These are phyloP conservation scores for Diaporthe vexans DNA, from an alignment of 2,329 filamentous ascomycete species.

Conservation along the genomic window DNA sequence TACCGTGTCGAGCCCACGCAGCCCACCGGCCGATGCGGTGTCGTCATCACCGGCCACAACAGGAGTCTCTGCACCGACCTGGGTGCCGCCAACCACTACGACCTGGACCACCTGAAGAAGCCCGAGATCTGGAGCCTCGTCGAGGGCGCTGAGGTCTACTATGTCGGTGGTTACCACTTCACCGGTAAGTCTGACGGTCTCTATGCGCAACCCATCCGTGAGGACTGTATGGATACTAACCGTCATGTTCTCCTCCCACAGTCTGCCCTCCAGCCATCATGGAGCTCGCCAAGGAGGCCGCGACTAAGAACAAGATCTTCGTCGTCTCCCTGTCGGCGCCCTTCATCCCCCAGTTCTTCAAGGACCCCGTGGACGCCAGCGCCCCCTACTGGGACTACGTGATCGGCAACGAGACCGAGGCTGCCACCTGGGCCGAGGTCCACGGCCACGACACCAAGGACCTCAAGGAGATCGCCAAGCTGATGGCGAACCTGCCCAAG, in stretches of 20 bases:
- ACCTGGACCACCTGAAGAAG: conserved; percentile 91
- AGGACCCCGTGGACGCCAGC: conserved; percentile 89
- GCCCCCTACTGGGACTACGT: conserved; percentile 95
- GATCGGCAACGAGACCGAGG: conserved; percentile 97
- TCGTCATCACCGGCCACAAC: conserved; percentile 97
- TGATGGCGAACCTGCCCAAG: conserved; percentile 91
- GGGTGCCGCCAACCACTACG: conserved; percentile 97
- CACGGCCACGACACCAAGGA: conserved; percentile 82
- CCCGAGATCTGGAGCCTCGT: conserved; percentile 93
- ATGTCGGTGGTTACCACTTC: conserved; percentile 96
- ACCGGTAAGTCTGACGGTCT: conserved; percentile 65
- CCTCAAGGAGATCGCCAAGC: conserved; percentile 86
- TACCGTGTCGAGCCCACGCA: conserved; percentile 90
- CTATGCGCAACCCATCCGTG: neutral
- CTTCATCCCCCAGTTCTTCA: conserved; percentile 98
- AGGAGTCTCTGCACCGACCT: conserved; percentile 95
- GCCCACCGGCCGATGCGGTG: conserved; percentile 94
- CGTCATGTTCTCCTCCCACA: conserved; percentile 43
- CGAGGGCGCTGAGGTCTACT: conserved; percentile 89
- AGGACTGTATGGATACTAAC: neutral
- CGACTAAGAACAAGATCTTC: conserved; percentile 89
- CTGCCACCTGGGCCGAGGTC: conserved; percentile 85
- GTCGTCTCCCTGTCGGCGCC: conserved; percentile 93
- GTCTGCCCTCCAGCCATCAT: conserved; percentile 93
- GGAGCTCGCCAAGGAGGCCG: conserved; percentile 92